phyloP scores from a whole-genome alignment of 1,284 basidiomycete genomes.

The Malassezia restricta region DNA sequence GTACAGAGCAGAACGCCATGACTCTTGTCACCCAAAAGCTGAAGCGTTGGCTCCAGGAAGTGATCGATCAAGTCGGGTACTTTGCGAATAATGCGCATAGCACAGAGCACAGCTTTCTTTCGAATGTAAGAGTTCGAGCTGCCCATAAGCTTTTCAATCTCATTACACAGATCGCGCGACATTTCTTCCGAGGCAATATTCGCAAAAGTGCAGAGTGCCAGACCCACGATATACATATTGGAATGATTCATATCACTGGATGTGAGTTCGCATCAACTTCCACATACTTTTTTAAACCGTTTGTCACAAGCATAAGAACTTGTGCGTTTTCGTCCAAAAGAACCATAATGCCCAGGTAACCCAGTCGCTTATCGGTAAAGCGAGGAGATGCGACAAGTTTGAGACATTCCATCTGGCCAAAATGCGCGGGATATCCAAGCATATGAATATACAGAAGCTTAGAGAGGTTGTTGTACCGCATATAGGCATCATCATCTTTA shows the following conservation, averaged over 20 bases:
- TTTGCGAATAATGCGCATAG: conserved; percentile 87
- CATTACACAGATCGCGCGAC: conserved; percentile 48
- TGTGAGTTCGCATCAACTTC: neutral
- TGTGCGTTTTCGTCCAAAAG: conserved; percentile 95
- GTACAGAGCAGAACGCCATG: conserved; percentile 89
- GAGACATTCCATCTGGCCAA: conserved; percentile 98
- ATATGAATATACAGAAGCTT: conserved; percentile 99
- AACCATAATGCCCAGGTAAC: conserved; percentile 96
- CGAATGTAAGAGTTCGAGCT: conserved; percentile 98
- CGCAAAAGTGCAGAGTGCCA: conserved; percentile 94
- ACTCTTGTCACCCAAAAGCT: conserved; percentile 84
- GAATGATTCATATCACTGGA: conserved; percentile 98
- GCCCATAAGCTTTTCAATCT: conserved; percentile 92
- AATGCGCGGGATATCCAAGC: conserved; percentile 97
- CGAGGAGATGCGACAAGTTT: conserved; percentile 96
- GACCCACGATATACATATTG: conserved; percentile 96
- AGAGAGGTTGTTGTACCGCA: conserved; percentile 90
- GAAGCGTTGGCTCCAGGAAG: conserved; percentile 76
- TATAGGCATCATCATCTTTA: conserved; percentile 70
- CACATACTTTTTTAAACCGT: conserved; percentile 90
- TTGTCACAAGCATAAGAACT: conserved; percentile 91
- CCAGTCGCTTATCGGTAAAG: conserved; percentile 91
- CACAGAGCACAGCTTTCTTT: conserved; percentile 95
- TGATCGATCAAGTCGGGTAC: conserved; percentile 93
- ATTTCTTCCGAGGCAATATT: conserved; percentile 82